Conservation (phyloP, 176 grass and related monocot genomes). For the Oropetium thomaeum region DNA sequence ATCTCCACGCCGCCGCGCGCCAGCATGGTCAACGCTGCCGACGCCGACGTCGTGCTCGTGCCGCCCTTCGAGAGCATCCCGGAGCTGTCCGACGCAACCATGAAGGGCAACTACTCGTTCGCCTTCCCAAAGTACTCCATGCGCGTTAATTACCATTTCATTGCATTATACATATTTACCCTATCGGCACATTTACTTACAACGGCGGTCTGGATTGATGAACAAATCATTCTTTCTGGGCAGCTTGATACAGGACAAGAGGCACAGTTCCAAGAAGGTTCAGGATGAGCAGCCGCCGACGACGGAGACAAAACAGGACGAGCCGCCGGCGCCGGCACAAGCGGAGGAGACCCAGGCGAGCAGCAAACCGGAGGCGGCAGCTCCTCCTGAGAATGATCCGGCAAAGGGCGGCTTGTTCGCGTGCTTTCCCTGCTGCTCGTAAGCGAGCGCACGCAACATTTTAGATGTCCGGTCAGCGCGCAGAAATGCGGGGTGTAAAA, state of each 20-base stretch:
- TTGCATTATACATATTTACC: too few relatives aligned
- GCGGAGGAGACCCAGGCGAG: neutral
- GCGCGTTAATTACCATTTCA: neutral
- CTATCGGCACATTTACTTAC: neutral
- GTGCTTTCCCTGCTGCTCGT: conserved; percentile 48
- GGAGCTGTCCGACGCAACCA: conserved; percentile 35
- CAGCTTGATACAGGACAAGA: conserved; percentile 44
- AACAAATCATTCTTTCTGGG: neutral
- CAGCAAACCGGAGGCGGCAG: conserved; percentile 26
- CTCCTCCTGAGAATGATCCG: neutral
- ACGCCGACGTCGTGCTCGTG: neutral
- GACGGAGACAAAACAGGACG: neutral
- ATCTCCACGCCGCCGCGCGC: conserved; percentile 36
- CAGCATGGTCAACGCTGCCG: neutral
- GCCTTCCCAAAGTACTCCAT: conserved; percentile 85
- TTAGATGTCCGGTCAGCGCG: neutral
- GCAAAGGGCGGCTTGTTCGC: conserved; percentile 39
- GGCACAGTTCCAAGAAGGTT: conserved; percentile 15
- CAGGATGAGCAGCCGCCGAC: conserved; percentile 8
- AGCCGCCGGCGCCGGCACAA: neutral
- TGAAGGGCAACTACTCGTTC: conserved; percentile 53
- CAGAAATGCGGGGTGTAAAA: neutral
- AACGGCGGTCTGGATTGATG: neutral
- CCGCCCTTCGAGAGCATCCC: conserved; percentile 48
- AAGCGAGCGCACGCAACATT: neutral